These are phyloP conservation scores for Oryza nivara DNA, from an alignment of 176 grass and related monocot species.

Conservation along the genomic window DNA sequence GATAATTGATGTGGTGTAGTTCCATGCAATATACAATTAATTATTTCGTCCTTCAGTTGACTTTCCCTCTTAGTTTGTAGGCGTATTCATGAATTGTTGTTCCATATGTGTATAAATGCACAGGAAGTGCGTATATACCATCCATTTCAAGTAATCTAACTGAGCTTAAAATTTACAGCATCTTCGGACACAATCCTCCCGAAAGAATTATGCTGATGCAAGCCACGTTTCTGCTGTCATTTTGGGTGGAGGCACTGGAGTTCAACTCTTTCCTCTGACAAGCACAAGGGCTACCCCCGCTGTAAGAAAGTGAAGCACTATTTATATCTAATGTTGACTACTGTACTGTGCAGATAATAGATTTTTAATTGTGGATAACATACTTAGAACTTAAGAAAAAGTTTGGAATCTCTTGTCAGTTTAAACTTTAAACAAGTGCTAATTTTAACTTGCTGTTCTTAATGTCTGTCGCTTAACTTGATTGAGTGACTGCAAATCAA, in stretches of 20 bases:
- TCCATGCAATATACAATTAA: neutral
- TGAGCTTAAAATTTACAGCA: slow-evolving; percentile 40
- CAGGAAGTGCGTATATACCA: neutral
- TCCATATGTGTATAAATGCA: slow-evolving; percentile 21
- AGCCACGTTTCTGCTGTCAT: slow-evolving; percentile 72
- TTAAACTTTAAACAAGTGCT: slow-evolving; percentile 6
- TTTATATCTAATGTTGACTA: slow-evolving; percentile 11
- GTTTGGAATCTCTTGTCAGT: neutral
- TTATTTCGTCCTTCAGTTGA: slow-evolving; percentile 11
- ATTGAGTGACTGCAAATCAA: neutral
- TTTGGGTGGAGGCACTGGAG: slow-evolving; percentile 68
- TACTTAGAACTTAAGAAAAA: neutral
- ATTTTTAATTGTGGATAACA: neutral
- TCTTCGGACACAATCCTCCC: slow-evolving; percentile 46
- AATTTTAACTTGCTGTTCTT: neutral
- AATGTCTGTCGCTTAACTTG: neutral
- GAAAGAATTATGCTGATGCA: slow-evolving; percentile 49
- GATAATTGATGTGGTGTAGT: neutral
- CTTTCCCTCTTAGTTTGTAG: neutral
- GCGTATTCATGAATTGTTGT: slow-evolving; percentile 10
- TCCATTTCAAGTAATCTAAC: slow-evolving; percentile 16
- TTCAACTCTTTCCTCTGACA: slow-evolving; percentile 75
- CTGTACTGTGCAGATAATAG: neutral
- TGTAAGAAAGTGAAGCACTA: slow-evolving; percentile 45
- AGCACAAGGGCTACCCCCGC: slow-evolving; percentile 81